Conservation (phyloP, 108 stramenopile genomes). For the Stephanodiscus triporus region DNA sequence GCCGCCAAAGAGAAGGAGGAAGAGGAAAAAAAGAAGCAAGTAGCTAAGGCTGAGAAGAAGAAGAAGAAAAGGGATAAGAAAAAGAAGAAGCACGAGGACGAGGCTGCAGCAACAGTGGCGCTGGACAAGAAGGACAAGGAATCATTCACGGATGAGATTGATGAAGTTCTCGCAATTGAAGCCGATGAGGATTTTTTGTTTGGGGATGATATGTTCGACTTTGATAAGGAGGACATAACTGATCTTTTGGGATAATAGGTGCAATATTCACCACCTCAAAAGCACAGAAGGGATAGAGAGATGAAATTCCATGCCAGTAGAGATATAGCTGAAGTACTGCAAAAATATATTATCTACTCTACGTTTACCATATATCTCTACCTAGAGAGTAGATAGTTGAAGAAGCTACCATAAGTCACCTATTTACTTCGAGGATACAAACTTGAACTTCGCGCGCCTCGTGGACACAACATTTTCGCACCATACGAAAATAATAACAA, state of each 20-base stretch:
- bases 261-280: too few species aligned
- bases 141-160: conserved; percentile 41
- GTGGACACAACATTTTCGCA: too few species aligned
- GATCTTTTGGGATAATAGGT: conserved; percentile 30
- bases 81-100: conserved; percentile 39
- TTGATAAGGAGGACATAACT: conserved; percentile 62
- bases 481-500: too few species aligned
- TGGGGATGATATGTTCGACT: conserved; percentile 62
- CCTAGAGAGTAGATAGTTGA: too few species aligned
- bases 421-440: too few species aligned
- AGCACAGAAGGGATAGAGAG: too few species aligned
- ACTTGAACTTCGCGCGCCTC: too few species aligned
- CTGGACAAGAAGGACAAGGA: conserved; percentile 4
- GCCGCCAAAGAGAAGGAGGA: conserved; percentile 19
- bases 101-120: conserved; percentile 1
- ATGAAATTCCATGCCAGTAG: too few species aligned
- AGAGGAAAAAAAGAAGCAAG: conserved; percentile 28
- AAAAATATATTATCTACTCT: too few species aligned
- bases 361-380: too few species aligned
- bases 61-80: conserved; percentile 38
- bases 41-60: conserved; percentile 34
- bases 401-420: too few species aligned
- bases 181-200: conserved; percentile 62
- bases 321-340: too few species aligned
- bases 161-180: conserved; percentile 56